Evolutionary conservation across 225 moss, liverwort and hornwort species (phyloP).

Genomic region (Physcomitrium patens): DNA sequence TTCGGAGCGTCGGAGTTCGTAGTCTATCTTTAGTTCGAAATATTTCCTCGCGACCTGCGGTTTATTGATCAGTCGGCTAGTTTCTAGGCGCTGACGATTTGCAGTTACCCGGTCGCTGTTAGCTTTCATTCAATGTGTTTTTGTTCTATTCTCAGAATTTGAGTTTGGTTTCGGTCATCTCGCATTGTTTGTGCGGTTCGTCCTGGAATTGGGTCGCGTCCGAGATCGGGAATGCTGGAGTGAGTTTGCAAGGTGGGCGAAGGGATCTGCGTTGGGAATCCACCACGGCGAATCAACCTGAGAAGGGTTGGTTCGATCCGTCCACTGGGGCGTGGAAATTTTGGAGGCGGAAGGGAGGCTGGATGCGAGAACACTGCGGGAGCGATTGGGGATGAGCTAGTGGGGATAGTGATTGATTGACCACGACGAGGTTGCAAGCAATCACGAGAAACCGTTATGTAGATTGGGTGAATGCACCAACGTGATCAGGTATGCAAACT

Average conservation of each 20-base stretch:
- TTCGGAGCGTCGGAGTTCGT: background rate
- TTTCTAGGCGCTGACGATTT: background rate
- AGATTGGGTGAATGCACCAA: conserved; percentile 12
- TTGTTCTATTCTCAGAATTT: too few relatives aligned
- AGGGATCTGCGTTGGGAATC: background rate
- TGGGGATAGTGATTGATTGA: background rate
- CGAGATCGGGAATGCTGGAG: background rate
- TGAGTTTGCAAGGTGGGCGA: background rate
- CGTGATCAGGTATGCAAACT: conserved; percentile 46
- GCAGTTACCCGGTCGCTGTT: too few relatives aligned
- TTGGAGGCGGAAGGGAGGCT: background rate
- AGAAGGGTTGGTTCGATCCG: too few relatives aligned
- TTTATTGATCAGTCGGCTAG: background rate
- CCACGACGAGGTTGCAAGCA: too few relatives aligned
- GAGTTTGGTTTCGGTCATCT: too few relatives aligned
- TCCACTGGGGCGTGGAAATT: background rate
- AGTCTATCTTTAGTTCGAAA: background rate
- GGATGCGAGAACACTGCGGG: background rate
- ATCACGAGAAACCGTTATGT: too few relatives aligned
- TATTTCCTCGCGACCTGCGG: background rate
- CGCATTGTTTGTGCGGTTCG: too few relatives aligned
- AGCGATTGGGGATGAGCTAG: background rate
- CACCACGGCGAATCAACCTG: too few relatives aligned
- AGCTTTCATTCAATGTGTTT: too few relatives aligned
- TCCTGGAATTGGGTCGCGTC: background rate